Percentiles rank a stretch among this genome's conserved stretches.
These are phyloP conservation scores for Lactarius trivialis DNA, from an alignment of 768 basidiomycete species.

Conservation along the genomic window DNA sequence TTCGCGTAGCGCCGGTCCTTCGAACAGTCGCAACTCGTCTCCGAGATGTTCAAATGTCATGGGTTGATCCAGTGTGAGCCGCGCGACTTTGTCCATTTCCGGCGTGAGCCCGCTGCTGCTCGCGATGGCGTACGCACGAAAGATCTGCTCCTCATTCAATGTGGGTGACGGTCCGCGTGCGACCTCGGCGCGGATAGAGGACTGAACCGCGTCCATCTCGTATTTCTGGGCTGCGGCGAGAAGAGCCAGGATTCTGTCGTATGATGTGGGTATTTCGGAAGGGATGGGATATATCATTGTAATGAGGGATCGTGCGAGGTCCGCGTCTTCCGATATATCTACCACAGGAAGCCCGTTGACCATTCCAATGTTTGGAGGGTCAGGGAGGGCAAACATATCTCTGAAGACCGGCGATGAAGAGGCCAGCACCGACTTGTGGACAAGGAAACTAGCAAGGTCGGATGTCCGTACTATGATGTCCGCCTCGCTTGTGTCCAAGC, in stretches of 20 bases:
- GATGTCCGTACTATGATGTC: constrained; percentile 11
- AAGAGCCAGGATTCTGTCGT: neutral
- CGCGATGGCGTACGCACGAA: constrained; percentile 18
- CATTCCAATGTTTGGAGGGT: neutral
- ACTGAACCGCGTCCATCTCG: constrained; percentile 18
- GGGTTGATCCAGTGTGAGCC: neutral
- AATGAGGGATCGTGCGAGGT: neutral
- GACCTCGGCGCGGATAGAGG: neutral
- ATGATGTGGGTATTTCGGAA: neutral
- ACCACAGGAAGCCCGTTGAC: constrained; percentile 19
- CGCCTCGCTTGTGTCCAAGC: neutral
- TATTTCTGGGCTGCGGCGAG: constrained; percentile 25
- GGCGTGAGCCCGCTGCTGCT: constrained; percentile 1
- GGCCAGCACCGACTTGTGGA: constrained; percentile 30
- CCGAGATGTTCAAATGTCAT: constrained; percentile 2
- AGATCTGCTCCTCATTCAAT: neutral
- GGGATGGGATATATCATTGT: neutral
- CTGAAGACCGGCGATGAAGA: constrained; percentile 29
- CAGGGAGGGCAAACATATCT: constrained; percentile 28
- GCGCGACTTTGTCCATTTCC: neutral
- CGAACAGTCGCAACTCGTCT: neutral
- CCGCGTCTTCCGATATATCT: constrained; percentile 11
- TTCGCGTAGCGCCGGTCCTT: neutral
- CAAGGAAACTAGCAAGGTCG: constrained; percentile 19
- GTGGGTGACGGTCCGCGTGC: neutral